Percentiles rank a stretch among this genome's conserved stretches.
phyloP scores from a whole-genome alignment of 192 early-diverging fungal species.

The Chytriomyces confervae region DNA sequence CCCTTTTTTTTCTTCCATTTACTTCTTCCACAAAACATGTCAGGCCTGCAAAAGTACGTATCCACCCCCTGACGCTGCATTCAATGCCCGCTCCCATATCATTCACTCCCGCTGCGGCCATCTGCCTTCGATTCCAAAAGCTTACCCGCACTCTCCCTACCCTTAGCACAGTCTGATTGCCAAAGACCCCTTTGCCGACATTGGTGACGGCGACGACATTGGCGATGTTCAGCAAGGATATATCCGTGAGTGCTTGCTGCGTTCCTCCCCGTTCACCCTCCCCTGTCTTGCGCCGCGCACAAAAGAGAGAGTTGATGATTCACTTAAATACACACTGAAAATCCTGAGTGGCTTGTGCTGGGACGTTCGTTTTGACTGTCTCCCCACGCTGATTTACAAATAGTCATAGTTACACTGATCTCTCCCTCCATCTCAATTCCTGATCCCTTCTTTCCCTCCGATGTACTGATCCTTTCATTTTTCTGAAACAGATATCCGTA shows the following conservation, averaged over 20 bases:
- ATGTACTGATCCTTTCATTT: background rate
- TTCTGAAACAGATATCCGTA: constrained; percentile 85
- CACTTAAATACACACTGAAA: constrained; percentile 15
- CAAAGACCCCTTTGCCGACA: constrained; percentile 63
- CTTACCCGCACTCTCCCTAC: background rate
- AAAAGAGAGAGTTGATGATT: constrained; percentile 18
- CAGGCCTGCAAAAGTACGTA: constrained; percentile 32
- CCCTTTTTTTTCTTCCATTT: constrained; percentile 12
- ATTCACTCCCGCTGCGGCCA: background rate
- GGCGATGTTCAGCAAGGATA: constrained; percentile 43
- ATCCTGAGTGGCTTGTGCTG: constrained; percentile 30
- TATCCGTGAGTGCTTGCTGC: constrained; percentile 52
- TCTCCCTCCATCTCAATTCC: constrained; percentile 1
- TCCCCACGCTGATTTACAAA: constrained; percentile 33
- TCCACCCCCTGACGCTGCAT: background rate
- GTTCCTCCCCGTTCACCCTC: too few relatives aligned
- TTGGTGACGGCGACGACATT: constrained; percentile 51
- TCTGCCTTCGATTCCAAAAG: too few relatives aligned
- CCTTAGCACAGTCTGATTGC: constrained; percentile 46
- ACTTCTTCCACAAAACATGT: constrained; percentile 11
- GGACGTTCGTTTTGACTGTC: constrained; percentile 23
- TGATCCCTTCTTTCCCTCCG: background rate
- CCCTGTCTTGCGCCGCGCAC: too few relatives aligned
- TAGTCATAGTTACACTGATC: constrained; percentile 39
- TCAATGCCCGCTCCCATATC: background rate